Percentiles rank a stretch among this genome's conserved stretches.
Conservation (phyloP, 2,329 filamentous ascomycete species). For the Colletotrichum sp. region DNA sequence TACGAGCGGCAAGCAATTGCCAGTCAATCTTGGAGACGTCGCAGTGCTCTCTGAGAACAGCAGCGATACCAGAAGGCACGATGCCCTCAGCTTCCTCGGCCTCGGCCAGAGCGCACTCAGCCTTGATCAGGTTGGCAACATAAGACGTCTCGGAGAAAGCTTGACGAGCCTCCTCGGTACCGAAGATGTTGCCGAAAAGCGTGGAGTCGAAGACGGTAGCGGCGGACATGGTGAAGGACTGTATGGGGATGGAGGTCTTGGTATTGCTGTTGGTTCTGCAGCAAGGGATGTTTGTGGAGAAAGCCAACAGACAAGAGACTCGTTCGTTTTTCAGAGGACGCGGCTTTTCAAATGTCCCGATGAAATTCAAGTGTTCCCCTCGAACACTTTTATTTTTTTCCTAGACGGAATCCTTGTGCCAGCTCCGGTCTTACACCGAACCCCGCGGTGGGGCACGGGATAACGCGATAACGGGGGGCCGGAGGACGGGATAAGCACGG, state of each 20-base stretch:
- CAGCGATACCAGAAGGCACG: conserved; percentile 43
- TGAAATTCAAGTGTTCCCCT: not conserved
- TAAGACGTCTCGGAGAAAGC: conserved; percentile 55
- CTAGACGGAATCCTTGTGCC: not conserved
- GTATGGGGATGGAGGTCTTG: not conserved
- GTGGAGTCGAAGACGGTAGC: conserved; percentile 48
- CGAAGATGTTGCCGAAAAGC: conserved; percentile 55
- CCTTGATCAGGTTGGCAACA: conserved; percentile 51
- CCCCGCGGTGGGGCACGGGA: conserved; percentile 2
- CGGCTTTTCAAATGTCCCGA: not conserved
- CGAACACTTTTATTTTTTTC: not conserved
- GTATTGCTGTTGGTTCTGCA: not conserved
- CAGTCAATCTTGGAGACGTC: conserved; percentile 24
- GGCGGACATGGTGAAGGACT: conserved; percentile 20
- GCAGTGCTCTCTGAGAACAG: conserved; percentile 37
- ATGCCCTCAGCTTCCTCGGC: conserved; percentile 52
- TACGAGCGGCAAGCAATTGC: conserved; percentile 45
- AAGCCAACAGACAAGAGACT: not conserved
- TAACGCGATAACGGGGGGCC: conserved; percentile 1
- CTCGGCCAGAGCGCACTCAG: conserved; percentile 54
- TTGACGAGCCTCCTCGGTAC: conserved; percentile 54
- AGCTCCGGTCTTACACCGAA: not conserved
- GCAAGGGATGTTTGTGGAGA: not conserved
- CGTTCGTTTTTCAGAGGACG: not conserved
- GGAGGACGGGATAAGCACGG: not conserved